Percentiles rank a stretch among this genome's conserved stretches.
phyloP scores from a whole-genome alignment of 805 yeast genomes.

The Teunomyces tritomae region DNA sequence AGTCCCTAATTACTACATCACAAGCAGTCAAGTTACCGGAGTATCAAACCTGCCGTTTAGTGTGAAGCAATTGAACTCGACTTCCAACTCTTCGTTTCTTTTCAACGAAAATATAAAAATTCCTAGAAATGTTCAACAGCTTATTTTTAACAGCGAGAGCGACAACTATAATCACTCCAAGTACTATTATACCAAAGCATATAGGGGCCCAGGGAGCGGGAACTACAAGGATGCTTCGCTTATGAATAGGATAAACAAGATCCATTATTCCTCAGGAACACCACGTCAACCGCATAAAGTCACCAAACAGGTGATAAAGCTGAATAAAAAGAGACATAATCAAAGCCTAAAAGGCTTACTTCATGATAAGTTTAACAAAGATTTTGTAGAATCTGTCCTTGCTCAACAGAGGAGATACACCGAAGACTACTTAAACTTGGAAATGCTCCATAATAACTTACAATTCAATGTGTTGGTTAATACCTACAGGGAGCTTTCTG shows the following conservation, averaged over 20 bases:
- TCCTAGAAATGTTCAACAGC: constrained; percentile 34
- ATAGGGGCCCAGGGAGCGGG: constrained; percentile 46
- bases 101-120: constrained; percentile 26
- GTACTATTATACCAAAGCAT: constrained; percentile 39
- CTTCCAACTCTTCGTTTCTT: constrained; percentile 19
- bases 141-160: constrained; percentile 33
- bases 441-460: constrained; percentile 42
- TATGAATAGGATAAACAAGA: constrained; percentile 37
- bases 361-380: constrained; percentile 31
- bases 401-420: constrained; percentile 27
- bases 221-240: constrained; percentile 44
- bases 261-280: constrained; percentile 22
- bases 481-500: constrained; percentile 37
- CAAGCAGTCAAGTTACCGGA: constrained; percentile 24
- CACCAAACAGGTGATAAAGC: constrained; percentile 15
- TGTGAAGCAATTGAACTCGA: constrained; percentile 15
- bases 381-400: constrained; percentile 28
- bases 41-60: background rate
- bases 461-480: constrained; percentile 40
- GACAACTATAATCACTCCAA: constrained; percentile 34
- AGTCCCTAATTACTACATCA: constrained; percentile 41
- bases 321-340: constrained; percentile 14
- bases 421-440: constrained; percentile 39
- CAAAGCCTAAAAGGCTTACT: constrained; percentile 36
- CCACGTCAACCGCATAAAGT: constrained; percentile 17